Base-by-base conservation (phyloP, 371 early-diverging fungal species). In the Mucor racemosus region DNA sequence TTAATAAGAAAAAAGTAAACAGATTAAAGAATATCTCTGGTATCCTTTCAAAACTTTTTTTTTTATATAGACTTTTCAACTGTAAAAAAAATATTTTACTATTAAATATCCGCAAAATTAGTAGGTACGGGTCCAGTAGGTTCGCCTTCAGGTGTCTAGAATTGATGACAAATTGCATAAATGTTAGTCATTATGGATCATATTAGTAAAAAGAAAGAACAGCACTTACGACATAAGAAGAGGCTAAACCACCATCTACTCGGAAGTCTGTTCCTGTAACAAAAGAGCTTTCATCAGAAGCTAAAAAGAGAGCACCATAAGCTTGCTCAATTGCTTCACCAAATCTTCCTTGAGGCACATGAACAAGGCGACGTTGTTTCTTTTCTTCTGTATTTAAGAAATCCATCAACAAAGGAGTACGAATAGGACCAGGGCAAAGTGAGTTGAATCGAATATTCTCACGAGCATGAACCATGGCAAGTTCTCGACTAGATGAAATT, bases 291-390 rank as follows among this genome's bases (percentile, higher is more conserved):
- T 95, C 94, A 69, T 93, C 92, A 31, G 91, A 91, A 15, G 94
- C 95, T 60, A 95, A 80, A 78, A 92, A 95, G 31, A 95, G 71
- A 0, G 88, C 94, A 19, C 92, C 90, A 68, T 93, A 82, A 42
- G 95, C 95, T 76, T 93, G 92, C 76, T 95, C 95, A 67, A 94
- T 92, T 7, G 95, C 92, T 77, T 95, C 95, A 72, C 91, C 95
- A 65, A 95, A 95, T 64, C 94, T 79, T 38, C 94, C 95, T 86
- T 93, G 91, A 33, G 95, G 95, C 7, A 93, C 87, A 78, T 95
- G 94, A 17, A 92, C 90, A 70, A 92, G 68, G 34, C 95, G 85
- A 57, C 95, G 78, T 66, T 92, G 82, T 76, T 91, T 92, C 88
- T 95, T 95, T 62, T 93, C 94, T 50, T 89, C 90, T 13, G 93